Base-by-base conservation (phyloP, 345 rosid genomes). In the Hibiscus syriacus region DNA sequence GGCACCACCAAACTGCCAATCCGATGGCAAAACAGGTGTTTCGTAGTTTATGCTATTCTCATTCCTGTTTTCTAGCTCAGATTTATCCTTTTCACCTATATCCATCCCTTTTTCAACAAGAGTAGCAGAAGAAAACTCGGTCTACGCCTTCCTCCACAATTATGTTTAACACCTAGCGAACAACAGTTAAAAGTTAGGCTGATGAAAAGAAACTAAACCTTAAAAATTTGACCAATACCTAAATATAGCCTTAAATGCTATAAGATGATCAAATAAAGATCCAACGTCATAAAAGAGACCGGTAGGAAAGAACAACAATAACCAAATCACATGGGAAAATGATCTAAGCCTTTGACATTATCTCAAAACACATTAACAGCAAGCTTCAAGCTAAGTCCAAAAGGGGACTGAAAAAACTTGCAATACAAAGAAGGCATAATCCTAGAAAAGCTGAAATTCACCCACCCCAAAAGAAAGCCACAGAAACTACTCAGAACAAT, bases 1-100 rank as follows among this genome's bases (percentile, higher is more conserved):
- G 67, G 86, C 74, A 70, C 74, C 50, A 64, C 81, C 67, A 76
- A 85, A 80, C 76, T 74, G 76, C 97, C 97, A 88, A 64, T 88
- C 97, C 11, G 73, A 63, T 39, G 90, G 41, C 66, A 78, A 68
- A 73, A 71, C 70, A 72, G 82, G 46, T 0, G 87, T 77, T 75
- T 69, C 84, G 79, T 82, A 83, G 80, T 72, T 76, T 53, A 64
- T 55, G 68, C 71, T 68, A 69, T 72, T 75, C 68, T 78, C 82
- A 73, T 73, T 72, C 70, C 90, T 83, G 82, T 82, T 85, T 23
- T 80, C 90, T 7, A 72, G 67, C 71, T 84, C 88, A 36, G 13
- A 70, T 61, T 85, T 82, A 58, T 86, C 92, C 75, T 78, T 84
- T 65, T 84, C 96, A 64, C 81, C 76, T 73, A 75, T 55, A 77